Base-by-base conservation (phyloP, 1,139 yeast species). In the Hansenula sp. region DNA sequence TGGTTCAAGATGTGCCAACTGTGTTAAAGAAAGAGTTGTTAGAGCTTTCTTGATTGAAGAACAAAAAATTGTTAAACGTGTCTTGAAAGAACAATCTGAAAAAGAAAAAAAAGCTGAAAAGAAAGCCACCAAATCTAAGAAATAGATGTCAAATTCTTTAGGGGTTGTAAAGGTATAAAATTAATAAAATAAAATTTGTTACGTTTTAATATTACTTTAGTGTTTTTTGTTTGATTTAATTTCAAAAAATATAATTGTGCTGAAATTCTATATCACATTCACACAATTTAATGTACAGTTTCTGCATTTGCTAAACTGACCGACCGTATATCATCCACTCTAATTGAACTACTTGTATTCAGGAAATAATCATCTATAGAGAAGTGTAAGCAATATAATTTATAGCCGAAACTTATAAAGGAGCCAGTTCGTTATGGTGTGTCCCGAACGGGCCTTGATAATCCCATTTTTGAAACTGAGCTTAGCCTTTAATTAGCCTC, bases 31-130 rank as follows among this genome's bases (percentile, higher is more conserved):
- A 77, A 88, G 96, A 84, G 84, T 93, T 66, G 90, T 91, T 73
- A 91, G 98, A 81, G 97, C 98, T 71, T 93, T 93, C 89, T 85
- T 93, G 74, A 88, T 93, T 64, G 98, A 93, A 81, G 99, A 93
- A 81, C 98, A 93, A 81, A 93, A 91, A 88, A 89, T 93, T 62
- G 99, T 93, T 72, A 93, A 93, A 91, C 89, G 95, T 79, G 96
- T 91, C 67, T 84, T 91, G 69, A 90, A 90, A 85, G 96, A 89
- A 71, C 86, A 85, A 76, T 83, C 88, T 68, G 90, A 82, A 65
- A 85, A 87, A 77, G 91, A 86, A 69, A 81, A 82, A 63, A 66
- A 61, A 59, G 57, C 56, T 44, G 56, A 53, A 49, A 55, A 55
- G 53, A 53, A 55, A 47, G 53, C 56, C 43, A 35, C 56, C 36